Evolutionary conservation across 441 rosid genomes (phyloP).

Genomic region (Kokia cookei): DNA sequence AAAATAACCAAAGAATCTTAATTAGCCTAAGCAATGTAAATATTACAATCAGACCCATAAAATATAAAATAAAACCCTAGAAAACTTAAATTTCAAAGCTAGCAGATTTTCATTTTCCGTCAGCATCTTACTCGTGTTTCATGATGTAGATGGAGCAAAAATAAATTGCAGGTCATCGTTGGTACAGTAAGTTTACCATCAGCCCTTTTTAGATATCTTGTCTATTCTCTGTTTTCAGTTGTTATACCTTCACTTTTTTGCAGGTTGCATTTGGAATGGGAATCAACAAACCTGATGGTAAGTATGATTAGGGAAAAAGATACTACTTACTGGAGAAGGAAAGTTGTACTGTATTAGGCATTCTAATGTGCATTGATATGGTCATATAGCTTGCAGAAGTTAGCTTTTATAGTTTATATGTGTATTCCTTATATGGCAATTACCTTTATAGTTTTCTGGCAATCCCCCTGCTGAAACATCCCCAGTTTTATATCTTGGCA

Average conservation of each 20-base stretch:
- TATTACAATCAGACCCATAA: neutral
- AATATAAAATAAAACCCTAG: neutral
- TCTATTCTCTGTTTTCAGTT: slow-evolving; percentile 9
- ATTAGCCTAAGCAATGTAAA: neutral
- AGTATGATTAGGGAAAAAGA: slow-evolving; percentile 21
- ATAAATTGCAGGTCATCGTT: slow-evolving; percentile 91
- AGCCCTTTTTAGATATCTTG: slow-evolving; percentile 1
- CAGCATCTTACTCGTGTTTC: slow-evolving; percentile 16
- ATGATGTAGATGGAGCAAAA: slow-evolving; percentile 86
- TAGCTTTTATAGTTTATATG: neutral
- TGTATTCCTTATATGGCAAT: neutral
- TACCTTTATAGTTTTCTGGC: neutral
- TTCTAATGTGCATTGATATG: neutral
- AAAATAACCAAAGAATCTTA: neutral
- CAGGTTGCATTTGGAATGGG: slow-evolving; percentile 99
- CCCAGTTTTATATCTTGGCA: neutral
- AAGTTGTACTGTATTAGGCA: neutral
- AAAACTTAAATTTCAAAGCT: neutral
- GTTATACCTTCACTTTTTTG: slow-evolving; percentile 16
- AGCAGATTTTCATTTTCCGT: neutral
- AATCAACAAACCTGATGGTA: slow-evolving; percentile 99
- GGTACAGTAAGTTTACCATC: slow-evolving; percentile 69
- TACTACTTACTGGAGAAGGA: neutral
- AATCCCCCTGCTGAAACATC: neutral
- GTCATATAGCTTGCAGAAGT: neutral